Base-by-base conservation (phyloP, 1,284 basidiomycete genomes). In the Naganishia liquefaciens region DNA sequence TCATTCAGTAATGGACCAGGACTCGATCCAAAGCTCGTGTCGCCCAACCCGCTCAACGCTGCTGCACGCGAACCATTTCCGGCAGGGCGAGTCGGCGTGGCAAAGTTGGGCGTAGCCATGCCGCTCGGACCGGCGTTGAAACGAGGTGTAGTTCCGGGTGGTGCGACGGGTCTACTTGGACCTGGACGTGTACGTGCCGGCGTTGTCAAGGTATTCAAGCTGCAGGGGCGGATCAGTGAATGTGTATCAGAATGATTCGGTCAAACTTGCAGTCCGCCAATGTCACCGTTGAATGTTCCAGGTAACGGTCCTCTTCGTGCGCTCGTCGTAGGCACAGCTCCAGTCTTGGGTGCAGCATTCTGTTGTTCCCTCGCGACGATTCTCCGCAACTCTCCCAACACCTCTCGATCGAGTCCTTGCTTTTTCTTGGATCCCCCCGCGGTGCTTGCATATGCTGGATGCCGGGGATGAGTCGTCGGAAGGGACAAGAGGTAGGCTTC, bases 401-500 rank as follows among this genome's bases (percentile, higher is more conserved):
- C 76, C 37, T 75, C 74, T n/a, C 80, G 65, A 3, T 71, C 76
- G 27, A 79, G 49, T 19, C 42, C 62, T 23, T 57, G 61, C 19
- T 47, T 39, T 42, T 53, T 68, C 10, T 49, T 67, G 17, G 75
- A 69, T 28, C 27, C 40, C 23, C 51, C 51, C 13, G 51, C 51
- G 21, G 42, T 40, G 33, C 25, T 33, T 37, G 42, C 52, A 15
- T 53, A 28, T 23, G 49, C 42, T 4, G 49, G 63, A 25, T 47
- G 63, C 2, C 37, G 40, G 1, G 55, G 63, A 33, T 46, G 63
- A 2, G 64, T 46, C 3, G 75, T 74, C 23, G 79, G 75, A 10
- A 75, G 72, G 23, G 76, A 76, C 62, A 80, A 68, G 33, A 80
- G 70, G 65, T 80, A 80, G 2, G 80, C 80, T 68, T 81, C 80